These are phyloP conservation scores for Phoma sp. DNA, from an alignment of 2,329 filamentous ascomycete species.

Conservation along the genomic window DNA sequence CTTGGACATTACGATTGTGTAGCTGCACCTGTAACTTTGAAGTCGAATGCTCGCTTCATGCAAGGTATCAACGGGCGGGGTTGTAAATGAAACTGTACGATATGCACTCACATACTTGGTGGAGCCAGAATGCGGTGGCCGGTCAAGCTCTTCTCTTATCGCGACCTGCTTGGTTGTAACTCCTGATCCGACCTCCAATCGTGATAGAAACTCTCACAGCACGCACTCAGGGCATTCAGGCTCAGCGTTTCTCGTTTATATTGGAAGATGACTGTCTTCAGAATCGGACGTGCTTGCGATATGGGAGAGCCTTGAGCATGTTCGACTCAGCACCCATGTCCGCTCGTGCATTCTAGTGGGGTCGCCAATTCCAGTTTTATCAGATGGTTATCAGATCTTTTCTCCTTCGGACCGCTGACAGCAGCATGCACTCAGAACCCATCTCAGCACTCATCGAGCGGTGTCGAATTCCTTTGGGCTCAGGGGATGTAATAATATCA, in stretches of 20 bases:
- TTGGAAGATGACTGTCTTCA: no score
- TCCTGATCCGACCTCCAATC: no score
- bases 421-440: background rate
- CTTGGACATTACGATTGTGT: background rate
- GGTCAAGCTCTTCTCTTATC: no score
- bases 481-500: no score
- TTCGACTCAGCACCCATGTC: background rate
- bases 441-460: background rate
- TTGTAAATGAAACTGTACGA: constrained; percentile 6
- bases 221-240: no score
- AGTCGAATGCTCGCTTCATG: background rate
- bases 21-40: background rate
- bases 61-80: background rate
- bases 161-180: no score
- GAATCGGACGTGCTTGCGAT: no score
- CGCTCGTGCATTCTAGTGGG: constrained; percentile 1
- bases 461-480: no score
- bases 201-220: no score
- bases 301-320: background rate
- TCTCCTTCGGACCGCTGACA: background rate
- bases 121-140: background rate
- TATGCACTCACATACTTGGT: background rate
- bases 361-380: constrained; percentile 7
- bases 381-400: constrained; percentile 17
- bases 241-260: no score